These are phyloP conservation scores for Penicillium sp. DNA, from an alignment of 2,329 filamentous ascomycete species.

Conservation along the genomic window DNA sequence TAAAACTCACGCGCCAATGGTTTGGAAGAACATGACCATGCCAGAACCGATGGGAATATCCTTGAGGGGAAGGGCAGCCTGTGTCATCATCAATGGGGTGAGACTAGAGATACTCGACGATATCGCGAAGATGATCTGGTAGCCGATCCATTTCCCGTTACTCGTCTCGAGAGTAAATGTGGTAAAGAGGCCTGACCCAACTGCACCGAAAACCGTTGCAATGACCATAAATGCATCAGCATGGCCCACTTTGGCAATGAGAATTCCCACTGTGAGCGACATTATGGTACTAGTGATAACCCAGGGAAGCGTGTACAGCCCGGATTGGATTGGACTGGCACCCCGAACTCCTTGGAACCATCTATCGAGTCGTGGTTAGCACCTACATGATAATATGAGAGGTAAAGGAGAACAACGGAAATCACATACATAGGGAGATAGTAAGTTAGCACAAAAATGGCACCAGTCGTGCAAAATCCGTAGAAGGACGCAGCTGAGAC, in stretches of 20 bases:
- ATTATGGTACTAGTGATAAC: conserved; percentile 31
- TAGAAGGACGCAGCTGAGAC: background rate
- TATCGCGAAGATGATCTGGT: background rate
- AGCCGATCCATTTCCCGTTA: background rate
- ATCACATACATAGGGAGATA: conserved; percentile 39
- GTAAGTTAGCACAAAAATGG: conserved; percentile 25
- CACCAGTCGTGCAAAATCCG: background rate
- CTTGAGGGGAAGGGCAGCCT: no score
- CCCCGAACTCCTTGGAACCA: conserved; percentile 52
- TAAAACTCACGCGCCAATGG: no score
- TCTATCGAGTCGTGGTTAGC: background rate
- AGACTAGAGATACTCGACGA: no score
- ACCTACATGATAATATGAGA: no score
- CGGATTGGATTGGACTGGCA: conserved; percentile 46
- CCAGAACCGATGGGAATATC: no score
- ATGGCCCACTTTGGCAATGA: background rate
- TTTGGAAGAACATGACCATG: no score
- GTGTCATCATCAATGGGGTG: no score
- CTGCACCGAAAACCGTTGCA: background rate
- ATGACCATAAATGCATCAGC: background rate
- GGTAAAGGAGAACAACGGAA: no score
- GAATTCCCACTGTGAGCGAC: conserved; percentile 33
- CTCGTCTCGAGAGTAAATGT: background rate
- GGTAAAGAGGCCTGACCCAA: background rate
- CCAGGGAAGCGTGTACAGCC: conserved; percentile 13